phyloP scores from a whole-genome alignment of 805 yeast genomes.

The Saccharomycopsis capsularis region DNA sequence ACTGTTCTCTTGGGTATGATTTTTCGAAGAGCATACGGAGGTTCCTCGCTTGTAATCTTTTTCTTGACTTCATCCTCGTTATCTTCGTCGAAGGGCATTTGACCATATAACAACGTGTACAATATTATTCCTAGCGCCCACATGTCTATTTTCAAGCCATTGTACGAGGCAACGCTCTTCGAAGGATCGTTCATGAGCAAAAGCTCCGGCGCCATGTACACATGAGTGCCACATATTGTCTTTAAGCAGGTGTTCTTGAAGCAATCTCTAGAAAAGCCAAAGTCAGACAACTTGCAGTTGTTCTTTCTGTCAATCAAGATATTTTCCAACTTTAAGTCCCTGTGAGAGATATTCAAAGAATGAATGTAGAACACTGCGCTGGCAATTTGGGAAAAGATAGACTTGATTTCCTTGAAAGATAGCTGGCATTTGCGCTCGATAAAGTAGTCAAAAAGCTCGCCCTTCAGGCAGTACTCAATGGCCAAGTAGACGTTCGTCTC shows the following conservation, averaged over 20 bases:
- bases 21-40: constrained; percentile 35
- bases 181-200: constrained; percentile 54
- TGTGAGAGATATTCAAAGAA: constrained; percentile 67
- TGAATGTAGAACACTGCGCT: constrained; percentile 65
- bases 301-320: constrained; percentile 51
- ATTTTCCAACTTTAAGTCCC: constrained; percentile 82
- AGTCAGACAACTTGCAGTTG: constrained; percentile 76
- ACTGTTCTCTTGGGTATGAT: background rate
- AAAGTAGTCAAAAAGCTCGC: constrained; percentile 65
- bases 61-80: constrained; percentile 55
- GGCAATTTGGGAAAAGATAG: constrained; percentile 55
- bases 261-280: constrained; percentile 87
- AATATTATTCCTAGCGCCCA: constrained; percentile 92
- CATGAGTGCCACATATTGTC: constrained; percentile 90
- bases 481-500: constrained; percentile 81
- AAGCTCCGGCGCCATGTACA: constrained; percentile 95
- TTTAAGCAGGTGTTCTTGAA: constrained; percentile 50
- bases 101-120: constrained; percentile 77
- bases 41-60: constrained; percentile 60
- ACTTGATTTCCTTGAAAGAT: constrained; percentile 42
- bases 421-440: constrained; percentile 42
- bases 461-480: constrained; percentile 81
- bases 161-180: constrained; percentile 22
- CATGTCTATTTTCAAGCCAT: constrained; percentile 75
- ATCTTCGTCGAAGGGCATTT: constrained; percentile 87